phyloP scores from a whole-genome alignment of 1,284 basidiomycete species.

The Microbotryum scabiosae region DNA sequence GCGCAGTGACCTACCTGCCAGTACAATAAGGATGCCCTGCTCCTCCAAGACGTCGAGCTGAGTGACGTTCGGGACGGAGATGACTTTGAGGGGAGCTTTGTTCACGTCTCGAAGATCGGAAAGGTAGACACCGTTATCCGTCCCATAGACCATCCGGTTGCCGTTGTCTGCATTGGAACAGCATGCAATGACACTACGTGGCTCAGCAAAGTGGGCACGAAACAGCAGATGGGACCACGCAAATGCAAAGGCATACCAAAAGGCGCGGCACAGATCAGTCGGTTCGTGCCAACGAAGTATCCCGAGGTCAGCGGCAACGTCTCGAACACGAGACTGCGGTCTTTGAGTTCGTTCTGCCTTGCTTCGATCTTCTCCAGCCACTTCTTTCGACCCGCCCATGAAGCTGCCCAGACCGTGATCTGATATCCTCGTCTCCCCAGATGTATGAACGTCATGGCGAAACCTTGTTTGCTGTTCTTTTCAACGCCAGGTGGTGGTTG shows the following conservation, averaged over 20 bases:
- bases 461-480: constrained; percentile 64
- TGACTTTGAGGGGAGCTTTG: constrained; percentile 67
- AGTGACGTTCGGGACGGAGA: constrained; percentile 78
- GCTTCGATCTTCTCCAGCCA: constrained; percentile 90
- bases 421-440: constrained; percentile 89
- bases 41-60: constrained; percentile 97
- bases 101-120: constrained; percentile 72
- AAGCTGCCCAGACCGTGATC: constrained; percentile 85
- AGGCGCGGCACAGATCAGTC: constrained; percentile 89
- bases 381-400: constrained; percentile 76
- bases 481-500: constrained; percentile 28
- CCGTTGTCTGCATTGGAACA: constrained; percentile 56
- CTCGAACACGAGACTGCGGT: constrained; percentile 80
- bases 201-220: not conserved
- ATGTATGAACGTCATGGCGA: constrained; percentile 85
- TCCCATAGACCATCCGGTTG: constrained; percentile 84
- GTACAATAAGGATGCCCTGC: constrained; percentile 87
- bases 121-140: constrained; percentile 92
- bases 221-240: not conserved
- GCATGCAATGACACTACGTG: not conserved
- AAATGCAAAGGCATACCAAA: constrained; percentile 58
- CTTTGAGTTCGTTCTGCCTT: constrained; percentile 76
- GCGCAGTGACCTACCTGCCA: constrained; percentile 59
- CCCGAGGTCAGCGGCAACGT: constrained; percentile 75
- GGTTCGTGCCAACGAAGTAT: constrained; percentile 72